These are phyloP conservation scores for Camellia sinensis DNA, from an alignment of 148 eudicot species.

Conservation along the genomic window DNA sequence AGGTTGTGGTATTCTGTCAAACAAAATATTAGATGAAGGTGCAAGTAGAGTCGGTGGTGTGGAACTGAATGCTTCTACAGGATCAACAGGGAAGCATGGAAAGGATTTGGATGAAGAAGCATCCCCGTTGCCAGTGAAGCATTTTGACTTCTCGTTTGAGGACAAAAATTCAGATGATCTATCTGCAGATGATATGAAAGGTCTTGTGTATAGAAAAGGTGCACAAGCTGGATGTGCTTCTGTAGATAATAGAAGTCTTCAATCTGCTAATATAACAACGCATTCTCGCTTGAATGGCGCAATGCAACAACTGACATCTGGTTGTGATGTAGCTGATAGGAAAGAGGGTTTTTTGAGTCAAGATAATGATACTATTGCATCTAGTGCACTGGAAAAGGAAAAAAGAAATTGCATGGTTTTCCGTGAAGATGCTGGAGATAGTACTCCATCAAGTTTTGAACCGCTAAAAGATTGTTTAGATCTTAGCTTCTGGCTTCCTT, in stretches of 20 bases:
- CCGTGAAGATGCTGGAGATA: constrained; percentile 28
- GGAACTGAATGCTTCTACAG: constrained; percentile 33
- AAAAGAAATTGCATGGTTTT: constrained; percentile 16
- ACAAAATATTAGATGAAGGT: constrained; percentile 25
- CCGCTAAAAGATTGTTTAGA: constrained; percentile 47
- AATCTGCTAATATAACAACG: constrained; percentile 9
- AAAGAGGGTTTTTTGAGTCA: constrained; percentile 19
- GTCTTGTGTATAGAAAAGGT: background rate
- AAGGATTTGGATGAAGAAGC: constrained; percentile 44
- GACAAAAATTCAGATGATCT: too few species aligned
- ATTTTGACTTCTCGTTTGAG: constrained; percentile 62
- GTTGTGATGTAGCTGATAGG: constrained; percentile 19
- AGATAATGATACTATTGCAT: constrained; percentile 26
- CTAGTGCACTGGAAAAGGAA: constrained; percentile 12
- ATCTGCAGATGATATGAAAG: too few species aligned
- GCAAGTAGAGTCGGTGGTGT: constrained; percentile 25
- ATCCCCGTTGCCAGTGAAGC: constrained; percentile 88
- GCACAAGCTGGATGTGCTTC: constrained; percentile 32
- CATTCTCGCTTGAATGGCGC: constrained; percentile 16
- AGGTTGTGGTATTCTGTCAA: constrained; percentile 18
- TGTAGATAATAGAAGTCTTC: constrained; percentile 21
- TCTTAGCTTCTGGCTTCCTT: constrained; percentile 80
- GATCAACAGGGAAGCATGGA: constrained; percentile 27
- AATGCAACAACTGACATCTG: constrained; percentile 18
- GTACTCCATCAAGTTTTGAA: constrained; percentile 68